Evolutionary conservation across 805 yeast genomes (phyloP).

Genomic region (Pichia scutulata): DNA sequence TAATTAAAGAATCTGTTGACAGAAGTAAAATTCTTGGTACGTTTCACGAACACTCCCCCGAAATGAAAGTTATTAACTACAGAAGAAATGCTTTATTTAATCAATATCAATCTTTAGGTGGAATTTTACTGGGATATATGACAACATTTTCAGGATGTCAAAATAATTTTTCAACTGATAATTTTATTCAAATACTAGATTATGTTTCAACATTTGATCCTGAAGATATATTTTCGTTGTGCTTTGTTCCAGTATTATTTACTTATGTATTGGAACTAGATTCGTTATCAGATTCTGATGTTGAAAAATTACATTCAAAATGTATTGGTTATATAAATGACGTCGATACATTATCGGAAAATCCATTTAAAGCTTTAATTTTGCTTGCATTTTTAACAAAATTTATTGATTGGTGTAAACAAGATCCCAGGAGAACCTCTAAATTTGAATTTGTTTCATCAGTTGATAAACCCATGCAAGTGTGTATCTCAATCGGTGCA

Average conservation of each 20-base stretch:
- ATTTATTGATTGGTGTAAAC: slow-evolving; percentile 64
- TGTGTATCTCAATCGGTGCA: slow-evolving; percentile 57
- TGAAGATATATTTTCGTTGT: slow-evolving; percentile 57
- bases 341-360: slow-evolving; percentile 35
- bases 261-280: slow-evolving; percentile 34
- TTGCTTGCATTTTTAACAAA: slow-evolving; percentile 46
- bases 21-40: slow-evolving; percentile 46
- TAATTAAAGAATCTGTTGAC: slow-evolving; percentile 45
- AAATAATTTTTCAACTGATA: slow-evolving; percentile 27
- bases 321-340: slow-evolving; percentile 31
- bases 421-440: slow-evolving; percentile 32
- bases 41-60: slow-evolving; percentile 34
- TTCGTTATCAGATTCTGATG: slow-evolving; percentile 30
- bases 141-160: slow-evolving; percentile 16
- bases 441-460: slow-evolving; percentile 38
- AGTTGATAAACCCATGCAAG: slow-evolving; percentile 52
- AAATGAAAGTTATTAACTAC: slow-evolving; percentile 43
- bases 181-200: slow-evolving; percentile 34
- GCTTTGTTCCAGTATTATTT: slow-evolving; percentile 56
- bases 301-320: slow-evolving; percentile 30
- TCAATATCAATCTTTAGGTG: slow-evolving; percentile 68
- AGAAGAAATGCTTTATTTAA: slow-evolving; percentile 55
- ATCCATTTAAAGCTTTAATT: slow-evolving; percentile 43
- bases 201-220: slow-evolving; percentile 43
- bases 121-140: slow-evolving; percentile 48